A percentile compares a stretch with the other conserved stretches of the same genome.
Evolutionary conservation across 163 green algal species (phyloP).

Genomic region (Trebouxiophyceae sp.): DNA sequence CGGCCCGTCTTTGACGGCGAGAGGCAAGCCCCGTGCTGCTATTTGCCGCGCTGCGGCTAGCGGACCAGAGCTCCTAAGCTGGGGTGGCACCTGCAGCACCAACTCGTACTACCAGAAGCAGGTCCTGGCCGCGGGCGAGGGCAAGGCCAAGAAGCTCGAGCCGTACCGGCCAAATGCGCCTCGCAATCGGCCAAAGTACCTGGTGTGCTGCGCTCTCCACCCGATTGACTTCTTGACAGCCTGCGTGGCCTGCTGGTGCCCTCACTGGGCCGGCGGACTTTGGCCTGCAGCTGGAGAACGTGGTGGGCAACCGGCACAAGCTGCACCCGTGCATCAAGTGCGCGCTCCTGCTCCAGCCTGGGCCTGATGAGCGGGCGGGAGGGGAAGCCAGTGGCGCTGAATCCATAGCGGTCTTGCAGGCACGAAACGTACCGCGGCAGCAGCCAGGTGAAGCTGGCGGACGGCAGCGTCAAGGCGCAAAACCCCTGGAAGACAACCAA

Average conservation of each 20-base stretch:
- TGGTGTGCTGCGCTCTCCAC: constrained; percentile 7
- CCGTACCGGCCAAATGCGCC: constrained; percentile 36
- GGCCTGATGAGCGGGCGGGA: too few relatives aligned
- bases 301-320: constrained; percentile 20
- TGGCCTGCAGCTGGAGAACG: constrained; percentile 29
- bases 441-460: constrained; percentile 20
- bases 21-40: too few relatives aligned
- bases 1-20: constrained; percentile 27
- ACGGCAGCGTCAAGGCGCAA: constrained; percentile 20
- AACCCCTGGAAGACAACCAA: constrained; percentile 37
- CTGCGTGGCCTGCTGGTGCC: background rate
- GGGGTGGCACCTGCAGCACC: constrained; percentile 22
- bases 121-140: constrained; percentile 18
- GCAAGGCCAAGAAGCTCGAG: constrained; percentile 43
- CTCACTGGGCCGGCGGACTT: background rate
- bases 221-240: too few relatives aligned
- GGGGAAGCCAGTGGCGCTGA: background rate
- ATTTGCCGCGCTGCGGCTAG: too few relatives aligned
- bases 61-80: background rate
- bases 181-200: constrained; percentile 43
- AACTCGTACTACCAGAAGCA: constrained; percentile 34
- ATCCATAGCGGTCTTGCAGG: background rate
- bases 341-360: too few relatives aligned
- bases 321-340: constrained; percentile 30
- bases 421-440: constrained; percentile 26